Evolutionary conservation across 495 filamentous ascomycete genomes (phyloP).

Genomic region (Echria macrotheca): DNA sequence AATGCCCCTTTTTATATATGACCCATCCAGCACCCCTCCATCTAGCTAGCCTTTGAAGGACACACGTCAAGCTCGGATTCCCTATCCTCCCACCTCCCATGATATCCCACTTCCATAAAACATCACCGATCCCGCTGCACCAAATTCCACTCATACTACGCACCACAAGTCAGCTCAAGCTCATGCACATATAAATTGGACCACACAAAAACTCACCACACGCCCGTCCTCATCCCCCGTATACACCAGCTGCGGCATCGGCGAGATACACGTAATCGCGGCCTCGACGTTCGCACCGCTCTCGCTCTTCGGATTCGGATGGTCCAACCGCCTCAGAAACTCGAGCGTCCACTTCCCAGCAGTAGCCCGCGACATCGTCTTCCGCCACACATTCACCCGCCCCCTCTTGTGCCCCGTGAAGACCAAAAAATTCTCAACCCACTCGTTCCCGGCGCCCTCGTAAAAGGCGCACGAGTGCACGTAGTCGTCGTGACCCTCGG

Average conservation of each 20-base stretch:
- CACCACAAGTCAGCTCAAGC: slow-evolving; percentile 17
- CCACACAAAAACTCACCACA: slow-evolving; percentile 49
- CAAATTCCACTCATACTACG: slow-evolving; percentile 83
- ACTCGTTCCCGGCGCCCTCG: slow-evolving; percentile 87
- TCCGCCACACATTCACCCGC: slow-evolving; percentile 70
- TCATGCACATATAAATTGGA: background rate
- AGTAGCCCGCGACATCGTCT: slow-evolving; percentile 35
- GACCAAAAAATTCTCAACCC: slow-evolving; percentile 78
- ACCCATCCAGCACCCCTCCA: no score
- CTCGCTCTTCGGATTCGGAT: slow-evolving; percentile 68
- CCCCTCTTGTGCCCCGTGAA: slow-evolving; percentile 85
- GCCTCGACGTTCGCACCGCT: slow-evolving; percentile 69
- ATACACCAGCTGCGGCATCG: slow-evolving; percentile 79
- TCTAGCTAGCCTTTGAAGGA: no score
- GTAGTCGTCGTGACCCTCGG: slow-evolving; percentile 51
- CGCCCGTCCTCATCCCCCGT: slow-evolving; percentile 87
- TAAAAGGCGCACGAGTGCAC: slow-evolving; percentile 85
- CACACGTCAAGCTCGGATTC: no score
- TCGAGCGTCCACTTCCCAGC: slow-evolving; percentile 48
- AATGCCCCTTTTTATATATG: no score
- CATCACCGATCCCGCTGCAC: slow-evolving; percentile 33
- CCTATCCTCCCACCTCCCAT: background rate
- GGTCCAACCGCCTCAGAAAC: slow-evolving; percentile 71
- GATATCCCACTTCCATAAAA: background rate
- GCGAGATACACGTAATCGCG: slow-evolving; percentile 82